phyloP scores from a whole-genome alignment of 805 yeast genomes.

The Metschnikowia peoriensis region DNA sequence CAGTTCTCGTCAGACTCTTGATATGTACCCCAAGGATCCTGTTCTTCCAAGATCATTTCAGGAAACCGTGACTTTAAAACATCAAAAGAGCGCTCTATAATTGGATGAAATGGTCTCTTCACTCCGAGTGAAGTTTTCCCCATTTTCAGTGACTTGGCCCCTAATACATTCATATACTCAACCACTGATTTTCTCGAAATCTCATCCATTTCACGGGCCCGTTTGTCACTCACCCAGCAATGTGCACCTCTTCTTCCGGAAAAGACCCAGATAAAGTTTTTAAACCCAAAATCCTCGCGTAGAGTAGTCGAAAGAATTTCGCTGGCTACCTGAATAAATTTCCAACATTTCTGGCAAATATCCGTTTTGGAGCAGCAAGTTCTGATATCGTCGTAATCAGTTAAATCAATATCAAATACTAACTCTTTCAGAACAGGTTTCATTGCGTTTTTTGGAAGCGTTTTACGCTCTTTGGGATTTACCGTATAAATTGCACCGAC shows the following conservation, averaged over 20 bases:
- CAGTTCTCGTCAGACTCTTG: constrained; percentile 42
- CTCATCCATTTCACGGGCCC: constrained; percentile 78
- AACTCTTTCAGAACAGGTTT: constrained; percentile 82
- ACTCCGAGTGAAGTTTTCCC: constrained; percentile 53
- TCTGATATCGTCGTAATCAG: constrained; percentile 91
- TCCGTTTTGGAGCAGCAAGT: constrained; percentile 88
- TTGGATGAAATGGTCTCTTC: constrained; percentile 88
- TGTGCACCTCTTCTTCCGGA: constrained; percentile 99
- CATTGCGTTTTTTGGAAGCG: constrained; percentile 71
- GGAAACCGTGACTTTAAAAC: constrained; percentile 62
- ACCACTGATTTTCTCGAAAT: constrained; percentile 71
- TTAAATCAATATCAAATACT: constrained; percentile 95
- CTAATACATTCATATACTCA: constrained; percentile 77
- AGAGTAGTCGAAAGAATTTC: constrained; percentile 69
- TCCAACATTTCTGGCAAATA: constrained; percentile 92
- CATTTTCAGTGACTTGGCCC: constrained; percentile 34
- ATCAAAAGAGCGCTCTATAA: constrained; percentile 70
- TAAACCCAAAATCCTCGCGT: constrained; percentile 85
- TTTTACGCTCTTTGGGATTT: constrained; percentile 83
- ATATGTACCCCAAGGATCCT: constrained; percentile 72
- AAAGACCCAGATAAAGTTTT: constrained; percentile 88
- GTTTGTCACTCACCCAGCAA: constrained; percentile 91
- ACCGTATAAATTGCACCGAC: constrained; percentile 89
- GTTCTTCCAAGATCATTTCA: constrained; percentile 68
- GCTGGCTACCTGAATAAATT: constrained; percentile 81